Evolutionary conservation across 345 rosid genomes (phyloP).

Genomic region (Ceriops zippeliana): DNA sequence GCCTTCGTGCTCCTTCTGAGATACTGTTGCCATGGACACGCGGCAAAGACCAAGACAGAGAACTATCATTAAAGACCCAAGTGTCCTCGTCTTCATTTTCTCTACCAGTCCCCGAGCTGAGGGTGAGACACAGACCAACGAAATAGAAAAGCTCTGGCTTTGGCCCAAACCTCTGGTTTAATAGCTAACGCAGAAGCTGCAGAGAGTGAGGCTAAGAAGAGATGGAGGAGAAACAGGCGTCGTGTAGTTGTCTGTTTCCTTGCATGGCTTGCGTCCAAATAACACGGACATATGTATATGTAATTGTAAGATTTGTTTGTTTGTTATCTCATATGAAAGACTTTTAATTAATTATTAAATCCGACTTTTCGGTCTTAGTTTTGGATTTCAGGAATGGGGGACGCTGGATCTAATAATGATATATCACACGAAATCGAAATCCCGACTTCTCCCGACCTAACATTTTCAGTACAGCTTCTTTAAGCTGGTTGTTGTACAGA

Average conservation of each 20-base stretch:
- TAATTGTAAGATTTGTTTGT: too few species aligned
- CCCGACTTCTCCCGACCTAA: too few species aligned
- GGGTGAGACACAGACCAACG: neutral
- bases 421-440: too few species aligned
- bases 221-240: conserved; percentile 6
- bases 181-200: neutral
- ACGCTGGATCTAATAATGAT: too few species aligned
- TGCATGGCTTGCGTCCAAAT: conserved; percentile 33
- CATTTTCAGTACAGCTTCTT: too few species aligned
- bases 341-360: too few species aligned
- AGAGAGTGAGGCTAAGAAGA: neutral
- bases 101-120: neutral
- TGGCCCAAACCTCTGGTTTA: conserved; percentile 2
- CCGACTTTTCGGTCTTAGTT: too few species aligned
- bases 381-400: too few species aligned
- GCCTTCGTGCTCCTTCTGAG: neutral
- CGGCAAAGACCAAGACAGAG: conserved; percentile 38
- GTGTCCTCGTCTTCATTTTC: conserved; percentile 13
- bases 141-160: conserved; percentile 12
- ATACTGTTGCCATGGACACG: conserved; percentile 23
- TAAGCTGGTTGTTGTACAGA: too few species aligned
- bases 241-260: conserved; percentile 31
- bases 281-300: neutral
- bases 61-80: conserved; percentile 9
- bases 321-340: too few species aligned